phyloP scores from a whole-genome alignment of 2,329 filamentous ascomycete genomes.

The Pyrenochaeta sp. region DNA sequence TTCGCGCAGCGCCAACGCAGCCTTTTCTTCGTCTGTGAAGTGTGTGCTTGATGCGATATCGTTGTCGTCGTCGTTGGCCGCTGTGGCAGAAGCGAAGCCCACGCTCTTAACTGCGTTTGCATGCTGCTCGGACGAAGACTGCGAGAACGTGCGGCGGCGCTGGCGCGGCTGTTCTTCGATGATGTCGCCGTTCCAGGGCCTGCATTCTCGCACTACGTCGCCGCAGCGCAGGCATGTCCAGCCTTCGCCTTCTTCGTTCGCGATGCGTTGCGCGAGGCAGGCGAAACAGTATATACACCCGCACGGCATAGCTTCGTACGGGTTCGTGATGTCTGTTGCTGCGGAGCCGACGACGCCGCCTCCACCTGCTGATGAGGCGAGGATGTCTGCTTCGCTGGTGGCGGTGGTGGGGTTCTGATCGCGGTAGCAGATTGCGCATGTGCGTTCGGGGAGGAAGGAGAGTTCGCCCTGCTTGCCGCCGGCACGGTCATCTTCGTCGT shows the following conservation, averaged over 20 bases:
- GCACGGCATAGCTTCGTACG: conserved; percentile 89
- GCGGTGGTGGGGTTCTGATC: conserved; percentile 79
- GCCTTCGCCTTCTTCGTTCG: conserved; percentile 92
- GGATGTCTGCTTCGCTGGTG: conserved; percentile 72
- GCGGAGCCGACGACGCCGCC: conserved; percentile 86
- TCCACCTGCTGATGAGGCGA: conserved; percentile 68
- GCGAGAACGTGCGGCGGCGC: not conserved
- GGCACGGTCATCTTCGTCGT: conserved; percentile 39
- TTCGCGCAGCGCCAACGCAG: conserved; percentile 19
- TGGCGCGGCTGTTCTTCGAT: conserved; percentile 60
- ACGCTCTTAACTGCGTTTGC: conserved; percentile 22
- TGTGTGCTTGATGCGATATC: conserved; percentile 5
- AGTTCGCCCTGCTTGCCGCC: conserved; percentile 72
- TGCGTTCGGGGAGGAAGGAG: conserved; percentile 87
- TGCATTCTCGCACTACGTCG: conserved; percentile 81
- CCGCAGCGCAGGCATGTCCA: conserved; percentile 93
- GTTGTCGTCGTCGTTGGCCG: conserved; percentile 4
- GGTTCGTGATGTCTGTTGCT: conserved; percentile 93
- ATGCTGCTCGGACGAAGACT: conserved; percentile 6
- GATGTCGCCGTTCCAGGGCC: conserved; percentile 91
- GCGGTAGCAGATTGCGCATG: conserved; percentile 96
- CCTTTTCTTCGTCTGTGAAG: conserved; percentile 18
- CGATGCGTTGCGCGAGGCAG: conserved; percentile 87
- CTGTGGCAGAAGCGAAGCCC: conserved; percentile 18
- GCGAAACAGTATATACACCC: conserved; percentile 96